Evolutionary conservation across 495 filamentous ascomycete species (phyloP), one percentile per base, ranked within the genome.

Genomic region (Achaetomiella virescens): DNA sequence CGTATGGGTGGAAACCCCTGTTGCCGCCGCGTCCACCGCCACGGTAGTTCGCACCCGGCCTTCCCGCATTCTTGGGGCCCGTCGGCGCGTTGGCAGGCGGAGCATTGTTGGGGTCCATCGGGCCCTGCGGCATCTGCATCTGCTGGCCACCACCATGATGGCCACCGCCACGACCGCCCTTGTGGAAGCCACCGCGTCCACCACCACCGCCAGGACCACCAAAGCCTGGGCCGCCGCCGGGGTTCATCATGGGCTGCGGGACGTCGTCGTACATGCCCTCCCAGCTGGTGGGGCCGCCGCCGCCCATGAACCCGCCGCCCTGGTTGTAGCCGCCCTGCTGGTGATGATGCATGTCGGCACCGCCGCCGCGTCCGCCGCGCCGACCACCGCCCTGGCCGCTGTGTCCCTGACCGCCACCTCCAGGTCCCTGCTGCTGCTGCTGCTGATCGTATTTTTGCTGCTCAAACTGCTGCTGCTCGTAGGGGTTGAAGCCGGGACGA

Each of bases 241-340:
- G 77, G 59, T 81, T 79, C 44, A 85, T 81, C 54, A 85, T 84
- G 9, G 91, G 91, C 64, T 91, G 90, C 21, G 95, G 95, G 1
- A 96, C 90, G 67, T 97, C 93, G 67, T 98, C 93, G 69, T 98
- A 98, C 93, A 98, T 98, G 52, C 93, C 93, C 70, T 98, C 93
- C 92, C 93, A 97, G 21, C 86, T 90, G 21, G 88, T 91, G 22
- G 87, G 85, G 4, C 68, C 70, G 52, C 69, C 63, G 40, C 56
- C 69, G 51, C 60, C 62, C 48, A 54, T 64, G 56, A 53, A 66
- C 48, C 61, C 80, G n/a, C 65, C 81, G 72, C 61, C 62, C 44
- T 55, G 56, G 44, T 63, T 61, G 54, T 61, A 59, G 20, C 52
- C 54, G 1, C 45, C 60, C 31, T 66, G 55, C 49, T 59, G 51